Evolutionary conservation across 2,329 filamentous ascomycete species (phyloP), one percentile per base, ranked within the genome.

Genomic region (Graphium sp.): DNA sequence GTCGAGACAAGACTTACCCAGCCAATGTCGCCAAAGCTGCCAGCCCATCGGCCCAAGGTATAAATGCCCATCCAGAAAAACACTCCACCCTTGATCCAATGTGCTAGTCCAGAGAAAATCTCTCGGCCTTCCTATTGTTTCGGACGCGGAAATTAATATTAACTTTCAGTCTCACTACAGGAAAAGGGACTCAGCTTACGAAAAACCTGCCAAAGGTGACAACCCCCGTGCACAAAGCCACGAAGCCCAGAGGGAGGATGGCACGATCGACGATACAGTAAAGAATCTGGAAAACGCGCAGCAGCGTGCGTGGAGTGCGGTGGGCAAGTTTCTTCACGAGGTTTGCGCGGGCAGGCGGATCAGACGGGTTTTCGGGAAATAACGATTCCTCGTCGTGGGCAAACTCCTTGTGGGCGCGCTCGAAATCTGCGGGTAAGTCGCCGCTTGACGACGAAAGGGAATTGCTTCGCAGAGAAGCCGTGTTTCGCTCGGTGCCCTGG

Each of bases 11-110:
- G 26, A 50, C 56, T 45, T 39, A 66, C 63, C 87, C 87, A 95
- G 38, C 87, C 87, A 32, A 87, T 66, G 34, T 93, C 81, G 33
- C 79, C 74, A 47, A 92, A 95, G 47, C 79, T 80, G 16, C 87
- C 87, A 44, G 84, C 72, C 78, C 83, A 94, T 32, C 87, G 75
- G 18, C 83, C 84, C 4, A 95, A 62, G 0, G 82, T 92, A 34
- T 94, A 55, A 13, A 93, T 53, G 7, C 87, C 87, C 37, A 91
- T 81, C 74, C 82, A 89, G 55, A 94, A 83, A 59, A 95, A 95
- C 31, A 95, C 78, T 4, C 81, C 81, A 25, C 87, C 87, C 49
- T 95, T 95, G 49, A 94, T 74, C 57, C 82, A 93, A 46, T 95
- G 87, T 6, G 87, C 87, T 23, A 94, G 61, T 2, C 87, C 83